Percentiles rank a stretch among this genome's conserved stretches.
Evolutionary conservation across 345 rosid species (phyloP).

Genomic region (Heritiera fomes): DNA sequence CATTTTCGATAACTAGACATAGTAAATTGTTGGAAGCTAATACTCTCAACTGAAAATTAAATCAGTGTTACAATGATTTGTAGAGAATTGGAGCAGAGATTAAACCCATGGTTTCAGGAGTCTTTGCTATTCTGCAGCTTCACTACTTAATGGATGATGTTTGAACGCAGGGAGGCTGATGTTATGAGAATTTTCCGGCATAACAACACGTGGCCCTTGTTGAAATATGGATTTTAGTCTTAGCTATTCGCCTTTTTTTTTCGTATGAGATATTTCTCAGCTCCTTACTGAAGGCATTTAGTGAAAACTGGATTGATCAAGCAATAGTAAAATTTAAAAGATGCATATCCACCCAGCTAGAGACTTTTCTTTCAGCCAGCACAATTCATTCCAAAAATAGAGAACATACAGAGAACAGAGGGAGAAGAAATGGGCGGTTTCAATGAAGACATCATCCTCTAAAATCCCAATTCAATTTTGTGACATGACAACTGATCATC

Average conservation of each 20-base stretch:
- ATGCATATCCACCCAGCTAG: too few relatives aligned
- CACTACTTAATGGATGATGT: not conserved
- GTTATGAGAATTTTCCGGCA: constrained; percentile 81
- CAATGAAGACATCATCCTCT: not conserved
- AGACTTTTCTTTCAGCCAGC: not conserved
- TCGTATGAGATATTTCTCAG: not conserved
- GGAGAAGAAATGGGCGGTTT: not conserved
- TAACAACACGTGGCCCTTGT: constrained; percentile 87
- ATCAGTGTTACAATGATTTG: not conserved
- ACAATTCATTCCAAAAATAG: not conserved
- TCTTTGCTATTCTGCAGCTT: not conserved
- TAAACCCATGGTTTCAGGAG: not conserved
- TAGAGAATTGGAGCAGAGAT: not conserved
- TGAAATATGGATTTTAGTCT: constrained; percentile 86
- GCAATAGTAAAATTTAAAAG: not conserved
- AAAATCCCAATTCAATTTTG: not conserved
- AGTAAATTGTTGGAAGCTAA: not conserved
- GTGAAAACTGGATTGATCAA: not conserved
- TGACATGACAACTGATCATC: not conserved
- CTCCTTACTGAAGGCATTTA: too few relatives aligned
- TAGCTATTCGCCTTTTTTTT: not conserved
- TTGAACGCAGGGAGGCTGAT: constrained; percentile 72
- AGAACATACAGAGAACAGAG: not conserved
- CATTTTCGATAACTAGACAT: not conserved
- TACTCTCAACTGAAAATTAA: not conserved